A percentile compares a stretch with the other conserved stretches of the same genome.
Conservation (phyloP, 2,329 filamentous ascomycete species). For the Biscogniauxia mediterranea region DNA sequence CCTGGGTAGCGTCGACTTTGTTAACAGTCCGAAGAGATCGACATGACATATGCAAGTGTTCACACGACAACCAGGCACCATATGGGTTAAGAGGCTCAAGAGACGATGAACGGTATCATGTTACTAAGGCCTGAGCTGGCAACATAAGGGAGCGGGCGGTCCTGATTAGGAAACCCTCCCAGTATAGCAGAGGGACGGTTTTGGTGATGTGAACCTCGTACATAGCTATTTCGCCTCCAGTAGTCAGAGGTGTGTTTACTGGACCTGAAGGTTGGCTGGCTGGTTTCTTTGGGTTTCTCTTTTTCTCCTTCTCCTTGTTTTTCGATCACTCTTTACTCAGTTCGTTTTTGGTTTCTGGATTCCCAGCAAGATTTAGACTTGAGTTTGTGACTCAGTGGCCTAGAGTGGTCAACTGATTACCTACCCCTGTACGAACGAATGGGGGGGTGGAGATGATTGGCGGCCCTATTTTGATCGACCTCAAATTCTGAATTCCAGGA, state of each 20-base stretch:
- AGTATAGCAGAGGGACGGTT: not conserved
- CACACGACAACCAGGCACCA: conserved; percentile 1
- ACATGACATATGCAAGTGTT: conserved; percentile 9
- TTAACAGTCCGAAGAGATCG: conserved; percentile 3
- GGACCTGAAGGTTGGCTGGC: too few species aligned
- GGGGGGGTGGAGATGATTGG: conserved; percentile 8
- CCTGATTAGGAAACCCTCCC: not conserved
- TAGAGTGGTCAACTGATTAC: not conserved
- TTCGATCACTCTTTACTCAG: not conserved
- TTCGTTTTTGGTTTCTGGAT: not conserved
- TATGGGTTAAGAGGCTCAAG: not conserved
- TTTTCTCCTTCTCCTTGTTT: not conserved
- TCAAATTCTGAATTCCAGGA: not conserved
- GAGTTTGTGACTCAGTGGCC: not conserved
- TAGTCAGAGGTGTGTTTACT: too few species aligned
- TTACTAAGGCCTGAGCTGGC: not conserved
- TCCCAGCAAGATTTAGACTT: not conserved
- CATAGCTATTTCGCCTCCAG: not conserved
- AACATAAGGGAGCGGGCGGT: not conserved
- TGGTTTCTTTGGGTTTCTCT: not conserved
- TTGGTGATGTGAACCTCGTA: not conserved
- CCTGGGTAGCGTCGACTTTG: conserved; percentile 6
- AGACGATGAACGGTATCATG: not conserved
- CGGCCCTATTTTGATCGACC: conserved; percentile 11
- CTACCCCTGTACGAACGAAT: not conserved